These are phyloP conservation scores for Nicotiana rustica DNA, from an alignment of 305 asterid species.

Conservation along the genomic window DNA sequence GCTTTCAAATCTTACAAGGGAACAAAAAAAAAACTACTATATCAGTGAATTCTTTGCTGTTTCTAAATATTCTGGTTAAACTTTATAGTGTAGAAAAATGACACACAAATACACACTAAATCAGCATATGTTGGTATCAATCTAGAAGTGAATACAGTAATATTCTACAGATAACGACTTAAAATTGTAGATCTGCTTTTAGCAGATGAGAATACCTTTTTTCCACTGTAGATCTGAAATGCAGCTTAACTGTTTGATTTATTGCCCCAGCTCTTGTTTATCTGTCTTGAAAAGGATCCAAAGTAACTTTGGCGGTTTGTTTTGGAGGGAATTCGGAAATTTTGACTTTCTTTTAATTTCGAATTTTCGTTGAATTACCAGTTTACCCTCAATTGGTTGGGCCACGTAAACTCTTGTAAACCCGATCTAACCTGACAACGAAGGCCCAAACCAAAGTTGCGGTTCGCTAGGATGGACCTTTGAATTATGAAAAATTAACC, in stretches of 20 bases:
- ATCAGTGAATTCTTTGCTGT: not conserved
- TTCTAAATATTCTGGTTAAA: not conserved
- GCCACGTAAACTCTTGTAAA: not conserved
- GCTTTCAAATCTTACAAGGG: too few species aligned
- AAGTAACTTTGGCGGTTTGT: not conserved
- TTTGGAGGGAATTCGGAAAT: not conserved
- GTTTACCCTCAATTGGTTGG: not conserved
- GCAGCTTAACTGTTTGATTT: not conserved
- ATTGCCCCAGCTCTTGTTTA: not conserved
- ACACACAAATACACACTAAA: too few species aligned
- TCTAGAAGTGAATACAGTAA: not conserved
- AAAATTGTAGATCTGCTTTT: not conserved
- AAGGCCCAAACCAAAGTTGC: not conserved
- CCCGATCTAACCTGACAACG: not conserved
- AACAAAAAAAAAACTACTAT: not conserved
- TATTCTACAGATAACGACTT: not conserved
- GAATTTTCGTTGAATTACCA: not conserved
- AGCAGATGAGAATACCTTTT: not conserved
- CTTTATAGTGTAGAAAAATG: too few species aligned
- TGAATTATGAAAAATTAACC: too few species aligned
- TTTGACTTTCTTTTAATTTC: slow-evolving; percentile 1
- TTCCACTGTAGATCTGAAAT: not conserved
- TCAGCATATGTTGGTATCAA: not conserved
- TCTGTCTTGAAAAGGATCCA: not conserved
- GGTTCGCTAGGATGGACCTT: too few species aligned